Conservation (phyloP, 352 stramenopile species). For the Elongisporangium senticosum region DNA sequence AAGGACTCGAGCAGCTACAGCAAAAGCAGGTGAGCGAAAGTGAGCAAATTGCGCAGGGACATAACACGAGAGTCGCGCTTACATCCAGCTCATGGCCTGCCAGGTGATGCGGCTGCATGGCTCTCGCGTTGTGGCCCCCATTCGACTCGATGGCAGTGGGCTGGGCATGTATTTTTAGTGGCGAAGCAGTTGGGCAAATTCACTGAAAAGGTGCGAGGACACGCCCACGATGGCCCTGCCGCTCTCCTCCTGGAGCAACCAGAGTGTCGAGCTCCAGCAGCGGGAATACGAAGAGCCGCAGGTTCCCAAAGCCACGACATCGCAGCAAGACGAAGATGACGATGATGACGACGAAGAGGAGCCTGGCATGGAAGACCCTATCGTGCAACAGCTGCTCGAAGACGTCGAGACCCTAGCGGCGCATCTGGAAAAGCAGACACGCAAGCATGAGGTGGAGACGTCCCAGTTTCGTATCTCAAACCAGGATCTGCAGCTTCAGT, state of each 20-base stretch:
- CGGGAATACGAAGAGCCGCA: not conserved
- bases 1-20: slow-evolving; percentile 47
- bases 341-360: slow-evolving; percentile 11
- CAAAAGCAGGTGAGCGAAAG: not conserved
- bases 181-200: not conserved
- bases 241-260: slow-evolving; percentile 3
- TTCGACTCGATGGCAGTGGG: too few species aligned
- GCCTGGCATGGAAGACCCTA: slow-evolving; percentile 6
- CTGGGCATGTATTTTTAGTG: too few species aligned
- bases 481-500: slow-evolving; percentile 19
- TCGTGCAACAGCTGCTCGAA: slow-evolving; percentile 21
- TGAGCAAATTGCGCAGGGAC: not conserved
- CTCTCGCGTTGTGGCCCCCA: not conserved
- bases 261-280: not conserved
- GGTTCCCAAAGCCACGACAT: not conserved
- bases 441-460: slow-evolving; percentile 20
- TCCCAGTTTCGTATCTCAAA: slow-evolving; percentile 16
- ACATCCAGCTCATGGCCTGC: slow-evolving; percentile 42
- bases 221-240: not conserved
- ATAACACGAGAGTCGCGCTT: not conserved
- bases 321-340: slow-evolving; percentile 5
- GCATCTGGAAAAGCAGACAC: slow-evolving; percentile 42
- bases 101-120: slow-evolving; percentile 36
- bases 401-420: slow-evolving; percentile 51
- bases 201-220: not conserved